Evolutionary conservation across 2,329 filamentous ascomycete species (phyloP).

Genomic region (Colletotrichum sp.): DNA sequence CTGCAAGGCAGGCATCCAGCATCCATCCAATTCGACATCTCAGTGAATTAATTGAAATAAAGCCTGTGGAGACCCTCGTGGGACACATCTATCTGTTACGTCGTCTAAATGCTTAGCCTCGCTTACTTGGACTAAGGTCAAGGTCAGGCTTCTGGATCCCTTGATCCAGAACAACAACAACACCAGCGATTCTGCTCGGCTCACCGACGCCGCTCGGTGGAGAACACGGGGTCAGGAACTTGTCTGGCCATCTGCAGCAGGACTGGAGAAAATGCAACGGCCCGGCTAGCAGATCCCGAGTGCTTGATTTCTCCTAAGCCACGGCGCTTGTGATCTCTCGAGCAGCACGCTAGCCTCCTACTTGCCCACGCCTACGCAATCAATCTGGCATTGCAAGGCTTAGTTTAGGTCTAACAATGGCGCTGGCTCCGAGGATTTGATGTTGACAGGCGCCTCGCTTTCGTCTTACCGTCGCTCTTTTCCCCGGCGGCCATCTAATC

Average conservation of each 20-base stretch:
- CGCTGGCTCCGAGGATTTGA: neutral
- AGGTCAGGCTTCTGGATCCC: neutral
- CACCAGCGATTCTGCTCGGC: neutral
- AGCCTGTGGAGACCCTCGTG: neutral
- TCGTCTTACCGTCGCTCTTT: neutral
- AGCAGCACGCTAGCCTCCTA: neutral
- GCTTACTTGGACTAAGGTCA: neutral
- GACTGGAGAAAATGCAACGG: constrained; percentile 1
- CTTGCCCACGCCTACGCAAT: neutral
- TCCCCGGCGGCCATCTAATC: neutral
- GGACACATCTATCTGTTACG: constrained; percentile 2
- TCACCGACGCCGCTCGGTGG: constrained; percentile 1
- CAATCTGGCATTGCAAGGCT: neutral
- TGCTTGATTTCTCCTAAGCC: neutral
- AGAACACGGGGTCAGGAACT: neutral
- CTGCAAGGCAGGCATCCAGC: neutral
- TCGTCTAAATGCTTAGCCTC: constrained; percentile 21
- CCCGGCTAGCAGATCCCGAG: constrained; percentile 11
- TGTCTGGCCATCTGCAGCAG: constrained; percentile 6
- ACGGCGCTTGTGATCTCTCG: neutral
- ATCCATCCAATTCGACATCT: neutral
- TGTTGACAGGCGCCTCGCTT: constrained; percentile 8
- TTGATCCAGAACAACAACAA: neutral
- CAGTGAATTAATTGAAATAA: neutral
- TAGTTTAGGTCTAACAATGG: neutral